phyloP scores from a whole-genome alignment of 768 basidiomycete genomes.

The Auricularia auricula-judae region DNA sequence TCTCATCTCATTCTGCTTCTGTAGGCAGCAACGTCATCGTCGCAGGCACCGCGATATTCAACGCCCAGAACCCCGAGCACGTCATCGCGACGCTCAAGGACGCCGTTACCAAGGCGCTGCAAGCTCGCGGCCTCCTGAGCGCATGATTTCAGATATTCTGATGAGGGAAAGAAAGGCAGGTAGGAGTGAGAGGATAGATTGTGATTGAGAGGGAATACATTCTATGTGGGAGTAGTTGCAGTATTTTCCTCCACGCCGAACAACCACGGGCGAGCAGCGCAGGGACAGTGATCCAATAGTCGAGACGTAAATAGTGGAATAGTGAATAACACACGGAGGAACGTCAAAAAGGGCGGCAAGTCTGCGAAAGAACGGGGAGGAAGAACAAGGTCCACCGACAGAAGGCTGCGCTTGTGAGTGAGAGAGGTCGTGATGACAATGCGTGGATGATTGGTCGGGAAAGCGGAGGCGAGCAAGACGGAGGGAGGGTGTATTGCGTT shows the following conservation, averaged over 20 bases:
- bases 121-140: conserved; percentile 29
- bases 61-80: conserved; percentile 60
- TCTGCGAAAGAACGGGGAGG: not conserved
- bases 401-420: too few relatives aligned
- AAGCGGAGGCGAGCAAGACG: too few relatives aligned
- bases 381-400: too few relatives aligned
- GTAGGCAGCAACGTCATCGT: conserved; percentile 96
- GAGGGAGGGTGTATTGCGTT: not conserved
- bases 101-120: conserved; percentile 50
- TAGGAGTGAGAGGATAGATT: not conserved
- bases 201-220: not conserved
- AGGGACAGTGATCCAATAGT: not conserved
- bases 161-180: not conserved
- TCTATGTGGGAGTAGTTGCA: not conserved
- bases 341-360: not conserved
- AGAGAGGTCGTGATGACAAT: too few relatives aligned
- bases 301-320: not conserved
- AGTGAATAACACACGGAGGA: not conserved
- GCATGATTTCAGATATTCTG: not conserved
- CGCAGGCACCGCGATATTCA: conserved; percentile 93
- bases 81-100: conserved; percentile 68
- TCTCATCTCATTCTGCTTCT: not conserved
- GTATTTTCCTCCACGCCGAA: not conserved
- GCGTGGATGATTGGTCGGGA: too few relatives aligned
- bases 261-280: not conserved